Evolutionary conservation across 2,329 filamentous ascomycete species (phyloP).

Genomic region (Aspergillus luchuensis): DNA sequence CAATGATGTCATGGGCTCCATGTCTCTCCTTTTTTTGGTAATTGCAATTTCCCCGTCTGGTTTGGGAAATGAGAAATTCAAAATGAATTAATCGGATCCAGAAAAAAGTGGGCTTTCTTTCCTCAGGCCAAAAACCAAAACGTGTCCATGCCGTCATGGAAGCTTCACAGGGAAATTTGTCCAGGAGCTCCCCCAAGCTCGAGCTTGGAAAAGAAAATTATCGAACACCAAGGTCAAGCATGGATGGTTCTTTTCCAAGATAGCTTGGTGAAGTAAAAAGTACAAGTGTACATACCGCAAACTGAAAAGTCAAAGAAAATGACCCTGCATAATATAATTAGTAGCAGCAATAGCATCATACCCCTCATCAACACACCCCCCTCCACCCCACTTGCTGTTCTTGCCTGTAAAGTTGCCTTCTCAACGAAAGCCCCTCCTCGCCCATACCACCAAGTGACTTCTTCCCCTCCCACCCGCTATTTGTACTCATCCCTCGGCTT

Average conservation of each 20-base stretch:
- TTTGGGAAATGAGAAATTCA: too few species aligned
- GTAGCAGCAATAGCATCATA: slow-evolving; percentile 4
- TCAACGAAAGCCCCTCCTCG: not conserved
- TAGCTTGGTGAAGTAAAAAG: too few species aligned
- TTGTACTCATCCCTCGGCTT: not conserved
- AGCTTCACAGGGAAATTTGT: not conserved
- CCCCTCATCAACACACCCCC: slow-evolving; percentile 8
- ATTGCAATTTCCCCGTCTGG: too few species aligned
- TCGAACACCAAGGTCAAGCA: too few species aligned
- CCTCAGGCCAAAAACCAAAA: not conserved
- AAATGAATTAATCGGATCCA: too few species aligned
- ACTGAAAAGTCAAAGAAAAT: not conserved
- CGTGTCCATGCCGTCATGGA: not conserved
- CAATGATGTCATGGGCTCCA: slow-evolving; percentile 31
- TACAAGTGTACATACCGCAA: not conserved
- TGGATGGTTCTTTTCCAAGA: too few species aligned
- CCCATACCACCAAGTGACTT: not conserved
- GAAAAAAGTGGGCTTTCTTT: not conserved
- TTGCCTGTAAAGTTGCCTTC: not conserved
- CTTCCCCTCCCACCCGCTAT: slow-evolving; percentile 1
- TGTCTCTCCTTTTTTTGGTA: not conserved
- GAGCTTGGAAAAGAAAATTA: not conserved
- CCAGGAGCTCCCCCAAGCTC: not conserved
- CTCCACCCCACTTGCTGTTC: slow-evolving; percentile 14
- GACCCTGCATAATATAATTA: not conserved